These are phyloP conservation scores for Dendrobium officinale DNA, from an alignment of 106 monocot genomes.

Conservation along the genomic window DNA sequence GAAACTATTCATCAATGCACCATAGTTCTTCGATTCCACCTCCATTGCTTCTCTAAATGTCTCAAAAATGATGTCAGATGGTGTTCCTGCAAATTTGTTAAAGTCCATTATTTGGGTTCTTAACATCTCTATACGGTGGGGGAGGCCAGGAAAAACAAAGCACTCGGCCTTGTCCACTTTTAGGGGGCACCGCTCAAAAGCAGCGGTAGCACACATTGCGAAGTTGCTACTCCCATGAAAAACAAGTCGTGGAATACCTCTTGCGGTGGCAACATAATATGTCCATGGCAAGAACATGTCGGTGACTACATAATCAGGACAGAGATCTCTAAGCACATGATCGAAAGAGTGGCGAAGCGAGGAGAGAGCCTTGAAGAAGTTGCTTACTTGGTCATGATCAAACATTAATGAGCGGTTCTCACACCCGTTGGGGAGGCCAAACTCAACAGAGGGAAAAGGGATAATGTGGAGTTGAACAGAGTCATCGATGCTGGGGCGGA, in stretches of 20 bases:
- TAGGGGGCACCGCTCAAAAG: not conserved
- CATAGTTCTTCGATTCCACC: conserved; percentile 6
- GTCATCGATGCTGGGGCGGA: not conserved
- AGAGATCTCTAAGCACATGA: not conserved
- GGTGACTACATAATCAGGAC: conserved; percentile 28
- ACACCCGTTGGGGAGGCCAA: conserved; percentile 8
- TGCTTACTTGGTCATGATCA: not conserved
- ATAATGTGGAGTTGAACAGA: conserved; percentile 12
- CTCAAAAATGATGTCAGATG: not conserved
- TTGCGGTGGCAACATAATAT: conserved; percentile 9
- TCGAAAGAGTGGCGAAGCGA: conserved; percentile 5
- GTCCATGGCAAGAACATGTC: conserved; percentile 38
- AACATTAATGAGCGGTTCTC: conserved; percentile 14
- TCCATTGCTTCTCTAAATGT: not conserved
- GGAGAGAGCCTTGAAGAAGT: conserved; percentile 6
- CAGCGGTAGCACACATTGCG: not conserved
- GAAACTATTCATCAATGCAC: conserved; percentile 17
- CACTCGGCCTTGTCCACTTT: not conserved
- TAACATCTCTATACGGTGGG: conserved; percentile 20
- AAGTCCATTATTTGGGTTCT: not conserved
- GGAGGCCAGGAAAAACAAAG: conserved; percentile 22
- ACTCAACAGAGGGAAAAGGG: conserved; percentile 10
- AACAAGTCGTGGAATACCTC: conserved; percentile 19
- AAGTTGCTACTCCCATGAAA: conserved; percentile 35
- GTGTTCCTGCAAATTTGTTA: not conserved